Evolutionary conservation across 352 stramenopile genomes (phyloP).

Genomic region (Phytopythium aichiense): DNA sequence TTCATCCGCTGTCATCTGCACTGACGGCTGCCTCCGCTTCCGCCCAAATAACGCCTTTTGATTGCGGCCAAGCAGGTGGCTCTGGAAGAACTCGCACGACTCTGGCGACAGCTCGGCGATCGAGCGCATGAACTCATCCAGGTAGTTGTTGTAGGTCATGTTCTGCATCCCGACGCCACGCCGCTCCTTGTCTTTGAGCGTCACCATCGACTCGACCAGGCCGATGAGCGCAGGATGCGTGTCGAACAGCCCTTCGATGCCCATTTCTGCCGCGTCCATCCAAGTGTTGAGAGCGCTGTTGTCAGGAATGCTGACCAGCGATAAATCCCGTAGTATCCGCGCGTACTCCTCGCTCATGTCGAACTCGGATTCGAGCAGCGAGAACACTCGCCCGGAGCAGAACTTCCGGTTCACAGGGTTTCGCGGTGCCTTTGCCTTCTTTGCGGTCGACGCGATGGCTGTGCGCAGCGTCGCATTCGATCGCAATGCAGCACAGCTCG

Average conservation of each 20-base stretch:
- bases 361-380: conserved; percentile 48
- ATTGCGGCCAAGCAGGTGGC: conserved; percentile 61
- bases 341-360: conserved; percentile 53
- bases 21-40: conserved; percentile 26
- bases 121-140: conserved; percentile 67
- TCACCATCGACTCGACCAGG: conserved; percentile 63
- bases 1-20: background rate
- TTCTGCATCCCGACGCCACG: conserved; percentile 78
- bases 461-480: conserved; percentile 50
- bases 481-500: conserved; percentile 38
- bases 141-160: conserved; percentile 63
- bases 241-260: conserved; percentile 56
- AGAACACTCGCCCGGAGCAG: conserved; percentile 44
- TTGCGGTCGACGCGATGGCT: conserved; percentile 29
- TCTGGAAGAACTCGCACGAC: conserved; percentile 70
- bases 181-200: conserved; percentile 72
- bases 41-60: conserved; percentile 32
- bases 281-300: conserved; percentile 44
- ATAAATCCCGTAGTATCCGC: conserved; percentile 47
- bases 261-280: conserved; percentile 67
- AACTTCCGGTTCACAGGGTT: conserved; percentile 65
- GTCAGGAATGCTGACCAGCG: conserved; percentile 38
- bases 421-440: conserved; percentile 25
- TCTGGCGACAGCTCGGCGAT: conserved; percentile 50
- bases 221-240: conserved; percentile 59